Evolutionary conservation across 2,329 filamentous ascomycete genomes (phyloP), one percentile per base, ranked within the genome.

Genomic region (Coleophoma eucalyptorum): DNA sequence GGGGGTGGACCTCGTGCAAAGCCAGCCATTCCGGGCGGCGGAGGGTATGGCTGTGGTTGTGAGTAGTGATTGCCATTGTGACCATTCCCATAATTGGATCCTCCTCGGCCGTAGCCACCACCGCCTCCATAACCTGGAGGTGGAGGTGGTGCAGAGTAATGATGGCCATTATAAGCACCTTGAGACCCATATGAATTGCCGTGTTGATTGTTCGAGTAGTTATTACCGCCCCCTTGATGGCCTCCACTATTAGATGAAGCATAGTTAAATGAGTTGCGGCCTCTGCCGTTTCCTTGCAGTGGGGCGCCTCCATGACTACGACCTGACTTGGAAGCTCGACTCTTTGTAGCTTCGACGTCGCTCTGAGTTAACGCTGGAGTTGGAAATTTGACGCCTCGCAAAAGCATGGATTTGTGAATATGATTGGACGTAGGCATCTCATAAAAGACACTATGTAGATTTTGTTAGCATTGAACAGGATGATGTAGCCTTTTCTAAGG

Each of bases 351-450:
- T 56, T 92, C 86, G 49, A 93, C 83, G 63, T 97, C 92, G 52
- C 80, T 81, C 33, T 81, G 78, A 51, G 89, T 87, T 1, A 99
- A 80, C 10, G 83, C 86, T 2, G 89, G 83, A 2, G 78, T 72
- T 4, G 88, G 83, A 50, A 92, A 78, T 60, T 86, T 84, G 37
- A 92, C 84, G 12, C 94, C 94, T 3, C 90, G 86, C 34, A 99
- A 78, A 13, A 99, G 79, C 88, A 96, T 95, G 5, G 92, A 97
- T 67, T 97, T 97, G 72, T 99, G 94, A 4, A 83, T 74, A 60
- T 89, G 80, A 10, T 75, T 76, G 16, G 82, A 83, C 38, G 79
- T 76, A 0, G 93, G 92, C 71, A 97, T 87, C 42, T 90, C 83
- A 65, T 95, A 99, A 63, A 89, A 76, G 11, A 97, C 91, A 64